A percentile compares a stretch with the other conserved stretches of the same genome.
Evolutionary conservation across 306 rosid genomes (phyloP).

Genomic region (Rosa lucieae): DNA sequence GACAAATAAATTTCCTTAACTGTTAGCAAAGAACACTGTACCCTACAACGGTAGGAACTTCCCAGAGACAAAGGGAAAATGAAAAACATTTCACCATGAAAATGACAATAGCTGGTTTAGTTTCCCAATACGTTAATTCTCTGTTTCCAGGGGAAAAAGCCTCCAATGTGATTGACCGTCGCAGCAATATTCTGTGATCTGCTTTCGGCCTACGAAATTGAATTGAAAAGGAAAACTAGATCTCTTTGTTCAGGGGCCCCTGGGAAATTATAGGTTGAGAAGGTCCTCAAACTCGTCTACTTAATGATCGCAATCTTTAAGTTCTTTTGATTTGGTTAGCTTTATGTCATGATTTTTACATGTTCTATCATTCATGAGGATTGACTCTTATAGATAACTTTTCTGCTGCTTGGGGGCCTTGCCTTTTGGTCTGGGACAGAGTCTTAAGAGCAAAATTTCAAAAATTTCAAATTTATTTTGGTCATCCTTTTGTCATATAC

Average conservation of each 20-base stretch:
- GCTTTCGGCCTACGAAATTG: neutral
- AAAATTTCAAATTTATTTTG: constrained; percentile 6
- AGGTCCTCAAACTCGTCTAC: constrained; percentile 18
- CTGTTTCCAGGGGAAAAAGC: neutral
- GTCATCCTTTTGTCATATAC: neutral
- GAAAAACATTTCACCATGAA: constrained; percentile 10
- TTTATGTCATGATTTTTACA: neutral
- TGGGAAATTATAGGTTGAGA: constrained; percentile 19
- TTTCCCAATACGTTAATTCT: neutral
- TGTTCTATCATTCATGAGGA: neutral
- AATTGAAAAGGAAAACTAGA: neutral
- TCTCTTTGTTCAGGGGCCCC: neutral
- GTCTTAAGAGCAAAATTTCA: neutral
- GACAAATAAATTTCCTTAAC: neutral
- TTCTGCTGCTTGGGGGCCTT: neutral
- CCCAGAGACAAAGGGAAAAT: neutral
- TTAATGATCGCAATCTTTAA: constrained; percentile 18
- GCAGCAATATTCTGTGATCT: neutral
- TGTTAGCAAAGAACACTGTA: neutral
- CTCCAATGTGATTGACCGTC: constrained; percentile 17
- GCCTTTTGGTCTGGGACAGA: constrained; percentile 4
- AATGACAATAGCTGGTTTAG: neutral
- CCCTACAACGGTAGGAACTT: neutral
- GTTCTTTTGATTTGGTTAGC: neutral
- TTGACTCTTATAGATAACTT: neutral